Base-by-base conservation (phyloP, 768 basidiomycete species). In the Lentinula aciculospora region DNA sequence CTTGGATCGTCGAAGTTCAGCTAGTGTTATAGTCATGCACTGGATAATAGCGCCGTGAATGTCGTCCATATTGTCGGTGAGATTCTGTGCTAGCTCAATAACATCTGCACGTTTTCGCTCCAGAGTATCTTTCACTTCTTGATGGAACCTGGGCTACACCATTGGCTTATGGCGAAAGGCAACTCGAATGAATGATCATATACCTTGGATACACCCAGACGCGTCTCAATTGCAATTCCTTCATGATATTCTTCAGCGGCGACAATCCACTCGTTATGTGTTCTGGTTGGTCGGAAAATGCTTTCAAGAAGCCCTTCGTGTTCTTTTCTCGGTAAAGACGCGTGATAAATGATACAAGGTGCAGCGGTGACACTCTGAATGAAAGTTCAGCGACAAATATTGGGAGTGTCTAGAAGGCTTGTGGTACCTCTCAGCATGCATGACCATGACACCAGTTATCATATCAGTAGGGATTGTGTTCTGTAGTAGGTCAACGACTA, bases 231-330 rank as follows among this genome's bases (percentile, higher is more conserved):
- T 94, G 92, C 6, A 98, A 79, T 68, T 96, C 93, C 60, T 94
- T 93, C 82, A 99, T 85, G 61, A 96, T 89, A 54, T 88, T 94
- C 65, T 86, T 89, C 21, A 99, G 75, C 1, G 97, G 97, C 1
- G 92, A 93, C 69, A 98, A 72, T 1, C 95, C 96, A 61, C 85
- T 92, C 0, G 89, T 94, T 60, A 99, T 97, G 61, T 89, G 84
- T 69, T 98, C 97, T 3, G 96, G 94, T 65, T 98, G 90, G 69
- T 98, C 97, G 2, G 94, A 92, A 67, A 99, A 97, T 0, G 94
- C 97, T 70, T 99, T 98, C 62, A 98, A 75, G 70, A 98, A 99
- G 1, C 96, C 96, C 2, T 76, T 78, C 68, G 80, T 83, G 74
- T 98, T 99, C 73, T 88, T 85, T 70, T 97, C 88, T 40, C 96